Base-by-base conservation (phyloP, 495 filamentous ascomycete species). In the Podospora australis region DNA sequence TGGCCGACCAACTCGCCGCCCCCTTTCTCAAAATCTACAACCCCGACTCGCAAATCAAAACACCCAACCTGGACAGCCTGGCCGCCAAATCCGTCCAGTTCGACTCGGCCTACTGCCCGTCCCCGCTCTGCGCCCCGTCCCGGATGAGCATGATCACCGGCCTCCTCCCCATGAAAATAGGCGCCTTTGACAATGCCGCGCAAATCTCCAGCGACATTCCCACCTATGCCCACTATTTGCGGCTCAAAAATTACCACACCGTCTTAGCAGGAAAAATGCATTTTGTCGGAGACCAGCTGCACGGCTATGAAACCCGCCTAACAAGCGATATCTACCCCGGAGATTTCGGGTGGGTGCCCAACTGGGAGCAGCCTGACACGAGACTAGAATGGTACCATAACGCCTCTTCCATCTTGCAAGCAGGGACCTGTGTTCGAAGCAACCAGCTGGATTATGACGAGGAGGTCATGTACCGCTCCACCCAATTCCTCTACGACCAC, bases 371-470 rank as follows among this genome's bases (percentile, higher is more conserved):
- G 51, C 87, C 88, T 11, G 86, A 92, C 29, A 80, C 82, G 22
- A 77, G 88, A 39, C 78, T 84, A 34, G 88, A 95, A 66, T 95
- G 86, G 82, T 94, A 91, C 57, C 88, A 95, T 70, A 94, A 92
- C 68, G 87, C 87, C 66, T 84, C 83, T 48, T 92, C 87, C 7
- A 88, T 95, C 52, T 70, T 88, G 63, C 86, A 95, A 58, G 88
- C 88, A 1, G 88, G 88, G 7, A 74, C 78, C 2, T 90, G 88
- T 46, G 78, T 92, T 23, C 77, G 87, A 49, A 88, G 84, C 57
- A 95, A 95, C 70, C 88, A 95, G 70, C 77, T 95, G n/a, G 88
- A 95, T 58, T 95, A 87, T 54, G 88, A 95, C 55, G 87, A 92
- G 68, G 88, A 95, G 65, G 87, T 92, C 55, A 88, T 92, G 76